phyloP scores from a whole-genome alignment of 345 rosid genomes.

The Cardamine occulta region DNA sequence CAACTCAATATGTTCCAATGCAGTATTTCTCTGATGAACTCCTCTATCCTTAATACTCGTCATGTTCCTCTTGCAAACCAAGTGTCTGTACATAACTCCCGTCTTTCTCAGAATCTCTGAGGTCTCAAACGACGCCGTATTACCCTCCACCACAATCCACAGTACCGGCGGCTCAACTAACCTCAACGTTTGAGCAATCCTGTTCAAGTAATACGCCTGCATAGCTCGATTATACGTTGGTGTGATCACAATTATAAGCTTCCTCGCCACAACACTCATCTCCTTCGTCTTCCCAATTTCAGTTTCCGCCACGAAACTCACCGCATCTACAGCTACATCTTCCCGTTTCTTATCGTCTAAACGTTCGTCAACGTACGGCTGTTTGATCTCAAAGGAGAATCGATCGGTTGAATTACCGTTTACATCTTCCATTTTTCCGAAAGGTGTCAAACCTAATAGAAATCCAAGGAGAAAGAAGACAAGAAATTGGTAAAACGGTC shows the following conservation, averaged over 20 bases:
- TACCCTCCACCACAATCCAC: conserved; percentile 92
- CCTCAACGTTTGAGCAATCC: conserved; percentile 78
- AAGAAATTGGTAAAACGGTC: conserved; percentile 64
- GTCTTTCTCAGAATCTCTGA: conserved; percentile 80
- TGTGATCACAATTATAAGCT: conserved; percentile 80
- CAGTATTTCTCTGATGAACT: conserved; percentile 75
- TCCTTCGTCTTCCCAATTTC: conserved; percentile 17
- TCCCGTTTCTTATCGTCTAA: conserved; percentile 43
- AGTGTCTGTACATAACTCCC: conserved; percentile 86
- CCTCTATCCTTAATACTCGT: conserved; percentile 71
- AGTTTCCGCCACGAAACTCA: conserved; percentile 43
- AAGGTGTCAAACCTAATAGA: conserved; percentile 64
- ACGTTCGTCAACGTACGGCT: conserved; percentile 54
- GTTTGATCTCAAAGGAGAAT: conserved; percentile 70
- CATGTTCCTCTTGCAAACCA: conserved; percentile 60
- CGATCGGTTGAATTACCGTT: conserved; percentile 38
- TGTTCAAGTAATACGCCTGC: conserved; percentile 76
- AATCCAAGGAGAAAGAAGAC: conserved; percentile 70
- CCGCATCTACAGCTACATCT: conserved; percentile 43
- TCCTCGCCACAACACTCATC: conserved; percentile 48
- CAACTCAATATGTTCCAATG: conserved; percentile 75
- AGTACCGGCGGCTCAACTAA: conserved; percentile 77
- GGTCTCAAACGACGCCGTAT: conserved; percentile 71
- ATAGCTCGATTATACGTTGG: conserved; percentile 81
- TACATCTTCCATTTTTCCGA: conserved; percentile 60